Evolutionary conservation across 352 stramenopile species (phyloP).

Genomic region (Phytophthora tentaculata): DNA sequence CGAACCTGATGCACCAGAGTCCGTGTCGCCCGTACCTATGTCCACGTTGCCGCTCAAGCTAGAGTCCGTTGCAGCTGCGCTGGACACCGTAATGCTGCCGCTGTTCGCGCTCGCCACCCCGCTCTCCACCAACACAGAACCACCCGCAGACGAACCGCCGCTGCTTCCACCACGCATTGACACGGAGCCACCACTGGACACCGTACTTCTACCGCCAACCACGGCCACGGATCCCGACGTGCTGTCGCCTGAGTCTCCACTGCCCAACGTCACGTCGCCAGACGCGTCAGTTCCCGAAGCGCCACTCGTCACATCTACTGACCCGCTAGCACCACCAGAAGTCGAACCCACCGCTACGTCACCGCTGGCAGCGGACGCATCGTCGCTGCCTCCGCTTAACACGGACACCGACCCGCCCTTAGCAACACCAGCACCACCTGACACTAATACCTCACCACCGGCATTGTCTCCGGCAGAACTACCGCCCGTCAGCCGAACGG

Average conservation of each 20-base stretch:
- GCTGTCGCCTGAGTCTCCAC: constrained; percentile 2
- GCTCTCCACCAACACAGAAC: constrained; percentile 18
- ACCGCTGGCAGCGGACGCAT: constrained; percentile 19
- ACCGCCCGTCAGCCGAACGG: constrained; percentile 21
- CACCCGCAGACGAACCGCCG: not conserved
- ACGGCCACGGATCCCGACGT: constrained; percentile 8
- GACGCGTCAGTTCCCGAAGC: not conserved
- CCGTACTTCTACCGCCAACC: constrained; percentile 5
- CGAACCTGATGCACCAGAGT: constrained; percentile 5
- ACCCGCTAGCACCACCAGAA: constrained; percentile 9
- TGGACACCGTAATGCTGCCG: constrained; percentile 6
- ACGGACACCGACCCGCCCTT: constrained; percentile 22
- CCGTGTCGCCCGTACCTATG: constrained; percentile 2
- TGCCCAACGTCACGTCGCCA: constrained; percentile 10
- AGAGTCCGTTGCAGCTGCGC: constrained; percentile 1
- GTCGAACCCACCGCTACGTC: constrained; percentile 14
- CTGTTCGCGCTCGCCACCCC: constrained; percentile 15
- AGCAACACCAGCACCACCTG: constrained; percentile 15
- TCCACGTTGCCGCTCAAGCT: constrained; percentile 12
- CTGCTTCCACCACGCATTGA: constrained; percentile 11
- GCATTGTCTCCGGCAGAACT: constrained; percentile 24
- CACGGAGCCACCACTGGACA: constrained; percentile 5
- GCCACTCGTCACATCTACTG: constrained; percentile 4
- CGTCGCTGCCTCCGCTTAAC: constrained; percentile 16
- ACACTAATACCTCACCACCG: constrained; percentile 22